Conservation (phyloP, 768 basidiomycete genomes). For the Phaeolepiota aurea region DNA sequence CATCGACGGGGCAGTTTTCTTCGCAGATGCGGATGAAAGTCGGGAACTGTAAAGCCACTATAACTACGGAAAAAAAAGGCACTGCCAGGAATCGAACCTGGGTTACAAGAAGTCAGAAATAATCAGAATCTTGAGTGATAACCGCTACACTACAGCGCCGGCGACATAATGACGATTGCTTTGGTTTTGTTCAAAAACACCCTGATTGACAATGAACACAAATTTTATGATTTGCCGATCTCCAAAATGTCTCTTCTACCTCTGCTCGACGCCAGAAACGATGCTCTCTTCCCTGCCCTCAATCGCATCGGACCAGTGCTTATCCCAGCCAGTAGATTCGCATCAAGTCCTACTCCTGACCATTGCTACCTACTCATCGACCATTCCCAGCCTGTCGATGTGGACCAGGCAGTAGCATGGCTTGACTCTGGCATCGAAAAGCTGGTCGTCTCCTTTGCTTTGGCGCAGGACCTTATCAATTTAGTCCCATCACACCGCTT, state of each 20-base stretch:
- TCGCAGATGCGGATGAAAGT: conserved; percentile 78
- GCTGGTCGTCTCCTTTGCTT: conserved; percentile 64
- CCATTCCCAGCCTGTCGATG: conserved; percentile 28
- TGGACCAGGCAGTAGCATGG: conserved; percentile 51
- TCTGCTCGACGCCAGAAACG: conserved; percentile 41
- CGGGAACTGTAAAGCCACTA: conserved; percentile 54
- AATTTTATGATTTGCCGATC: background rate
- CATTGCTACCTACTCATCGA: conserved; percentile 52
- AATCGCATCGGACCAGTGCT: conserved; percentile 68
- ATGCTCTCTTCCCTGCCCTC: conserved; percentile 49
- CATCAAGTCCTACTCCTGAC: conserved; percentile 24
- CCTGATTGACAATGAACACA: no score
- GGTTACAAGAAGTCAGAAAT: no score
- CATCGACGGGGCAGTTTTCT: conserved; percentile 63
- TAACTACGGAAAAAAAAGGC: no score
- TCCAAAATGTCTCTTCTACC: conserved; percentile 50
- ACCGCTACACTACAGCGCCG: conserved; percentile 24
- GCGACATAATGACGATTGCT: no score
- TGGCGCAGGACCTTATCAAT: conserved; percentile 60
- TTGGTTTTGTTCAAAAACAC: no score
- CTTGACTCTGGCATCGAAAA: conserved; percentile 79
- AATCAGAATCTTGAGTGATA: conserved; percentile 28
- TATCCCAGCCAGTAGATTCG: conserved; percentile 18
- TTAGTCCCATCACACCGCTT: conserved; percentile 64
- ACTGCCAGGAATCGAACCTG: no score